Evolutionary conservation across 352 stramenopile genomes (phyloP), one percentile per base, ranked within the genome.

Genomic region (Sclerospora graminicola): DNA sequence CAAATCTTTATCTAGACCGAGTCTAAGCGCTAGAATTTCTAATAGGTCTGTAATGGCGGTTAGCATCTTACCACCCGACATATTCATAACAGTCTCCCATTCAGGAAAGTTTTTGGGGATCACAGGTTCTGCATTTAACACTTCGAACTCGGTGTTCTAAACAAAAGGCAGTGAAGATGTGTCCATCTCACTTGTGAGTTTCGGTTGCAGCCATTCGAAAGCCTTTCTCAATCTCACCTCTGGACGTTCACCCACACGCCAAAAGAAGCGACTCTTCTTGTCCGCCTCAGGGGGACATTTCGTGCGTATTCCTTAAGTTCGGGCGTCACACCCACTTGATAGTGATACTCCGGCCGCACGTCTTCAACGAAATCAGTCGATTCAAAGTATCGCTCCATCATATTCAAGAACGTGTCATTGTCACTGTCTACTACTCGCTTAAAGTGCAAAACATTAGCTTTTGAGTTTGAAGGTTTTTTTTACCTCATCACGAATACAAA

Each of bases 231-330:
- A n/a, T 52, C 51, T 43, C 30, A 61, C 56, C 32, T 9, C 30
- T 4, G 79, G 81, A n/a, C 76, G 78, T 26, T 87, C 69, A 18
- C 84, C 88, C 19, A 95, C 69, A 44, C 87, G 82, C 89, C 89
- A 97, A 61, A 97, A 97, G 66, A 96, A 97, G 41, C 89, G 81
- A 62, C 87, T 95, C 66, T 97, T 97, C 54, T 90, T 87, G 61
- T 97, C 86, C 10, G 82, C 73, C 56, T 94, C 74, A 2, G 86
- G 86, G 11, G 84, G 84, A 56, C 84, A 95, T 45, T 70, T 30
- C 86, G 76, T 24, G 89, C 67, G 15, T 69, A 62, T 53, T 97
- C 89, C 47, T 89, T 89, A 18, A 67, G 52, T 37, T 89, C 80
- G 14, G 84, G 82, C 2, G 85, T 96, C 26, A 95, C 85, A 29